Conservation (phyloP, 495 filamentous ascomycete genomes). For the Aspergillus nanangensis region DNA sequence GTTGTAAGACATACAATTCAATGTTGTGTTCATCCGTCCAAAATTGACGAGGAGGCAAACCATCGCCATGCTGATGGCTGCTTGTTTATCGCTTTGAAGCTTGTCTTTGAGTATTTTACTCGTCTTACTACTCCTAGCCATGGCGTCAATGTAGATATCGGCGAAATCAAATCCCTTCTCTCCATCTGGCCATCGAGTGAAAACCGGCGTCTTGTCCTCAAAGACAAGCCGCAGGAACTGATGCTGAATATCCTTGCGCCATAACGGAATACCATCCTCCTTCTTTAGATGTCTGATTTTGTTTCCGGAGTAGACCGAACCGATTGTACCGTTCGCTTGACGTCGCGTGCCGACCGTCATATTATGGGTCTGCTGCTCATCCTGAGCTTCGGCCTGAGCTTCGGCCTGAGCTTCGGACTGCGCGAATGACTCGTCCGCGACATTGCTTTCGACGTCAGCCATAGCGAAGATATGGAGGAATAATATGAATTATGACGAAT, state of each 20-base stretch:
- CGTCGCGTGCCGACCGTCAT: slow-evolving; percentile 55
- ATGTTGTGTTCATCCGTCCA: slow-evolving; percentile 96
- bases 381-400: slow-evolving; percentile 35
- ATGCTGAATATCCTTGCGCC: slow-evolving; percentile 96
- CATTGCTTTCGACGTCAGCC: slow-evolving; percentile 36
- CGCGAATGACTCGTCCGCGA: slow-evolving; percentile 44
- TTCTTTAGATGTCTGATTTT: slow-evolving; percentile 97
- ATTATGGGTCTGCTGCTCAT: slow-evolving; percentile 44
- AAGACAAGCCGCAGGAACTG: slow-evolving; percentile 92
- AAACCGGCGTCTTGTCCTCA: slow-evolving; percentile 76
- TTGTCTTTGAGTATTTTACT: slow-evolving; percentile 98
- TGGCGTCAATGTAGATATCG: slow-evolving; percentile 95
- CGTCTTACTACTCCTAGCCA: slow-evolving; percentile 98
- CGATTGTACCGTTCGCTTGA: slow-evolving; percentile 62
- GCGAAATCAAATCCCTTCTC: slow-evolving; percentile 79
- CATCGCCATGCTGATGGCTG: slow-evolving; percentile 98
- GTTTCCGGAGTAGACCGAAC: slow-evolving; percentile 74
- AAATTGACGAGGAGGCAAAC: slow-evolving; percentile 96
- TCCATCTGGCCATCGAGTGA: slow-evolving; percentile 75
- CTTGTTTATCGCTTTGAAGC: slow-evolving; percentile 83
- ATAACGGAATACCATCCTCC: slow-evolving; percentile 92
- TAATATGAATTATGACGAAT: too few relatives aligned
- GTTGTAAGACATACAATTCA: slow-evolving; percentile 70
- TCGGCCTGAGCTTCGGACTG: slow-evolving; percentile 35
- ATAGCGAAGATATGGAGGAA: slow-evolving; percentile 27